Percentiles rank a stretch among this genome's conserved stretches.
These are phyloP conservation scores for Nymphaea colorata DNA, from an alignment of 164 flowering plant species.

Conservation along the genomic window DNA sequence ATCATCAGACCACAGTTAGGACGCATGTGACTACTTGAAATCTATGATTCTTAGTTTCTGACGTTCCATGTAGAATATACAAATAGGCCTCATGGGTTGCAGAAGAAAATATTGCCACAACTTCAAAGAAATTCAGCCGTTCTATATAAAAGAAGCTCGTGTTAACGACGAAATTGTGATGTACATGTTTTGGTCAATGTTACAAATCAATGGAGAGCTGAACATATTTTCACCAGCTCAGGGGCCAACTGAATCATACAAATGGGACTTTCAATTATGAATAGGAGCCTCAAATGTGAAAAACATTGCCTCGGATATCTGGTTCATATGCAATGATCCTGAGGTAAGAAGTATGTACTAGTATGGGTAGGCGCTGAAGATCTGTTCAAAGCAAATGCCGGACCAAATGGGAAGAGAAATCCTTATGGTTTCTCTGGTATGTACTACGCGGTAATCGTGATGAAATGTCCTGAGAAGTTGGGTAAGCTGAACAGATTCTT, in stretches of 20 bases:
- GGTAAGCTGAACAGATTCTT: background rate
- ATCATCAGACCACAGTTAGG: no score
- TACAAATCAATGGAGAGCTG: background rate
- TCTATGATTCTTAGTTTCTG: no score
- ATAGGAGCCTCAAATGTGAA: background rate
- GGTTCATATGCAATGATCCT: background rate
- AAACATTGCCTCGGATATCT: background rate
- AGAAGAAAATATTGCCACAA: background rate
- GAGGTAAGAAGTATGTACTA: background rate
- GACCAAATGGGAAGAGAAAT: background rate
- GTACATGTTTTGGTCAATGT: background rate
- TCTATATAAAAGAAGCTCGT: background rate
- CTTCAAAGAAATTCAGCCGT: background rate
- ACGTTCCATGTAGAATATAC: no score
- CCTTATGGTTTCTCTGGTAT: background rate
- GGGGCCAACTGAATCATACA: background rate
- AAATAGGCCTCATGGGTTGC: no score
- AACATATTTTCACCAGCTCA: background rate
- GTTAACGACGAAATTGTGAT: background rate
- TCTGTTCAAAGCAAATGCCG: no score
- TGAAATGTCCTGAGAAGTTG: background rate
- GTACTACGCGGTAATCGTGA: background rate
- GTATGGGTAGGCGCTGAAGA: background rate
- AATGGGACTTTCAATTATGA: background rate
- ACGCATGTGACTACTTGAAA: no score